phyloP scores from a whole-genome alignment of 2,329 filamentous ascomycete species.

The Dactylellina haptotyla region DNA sequence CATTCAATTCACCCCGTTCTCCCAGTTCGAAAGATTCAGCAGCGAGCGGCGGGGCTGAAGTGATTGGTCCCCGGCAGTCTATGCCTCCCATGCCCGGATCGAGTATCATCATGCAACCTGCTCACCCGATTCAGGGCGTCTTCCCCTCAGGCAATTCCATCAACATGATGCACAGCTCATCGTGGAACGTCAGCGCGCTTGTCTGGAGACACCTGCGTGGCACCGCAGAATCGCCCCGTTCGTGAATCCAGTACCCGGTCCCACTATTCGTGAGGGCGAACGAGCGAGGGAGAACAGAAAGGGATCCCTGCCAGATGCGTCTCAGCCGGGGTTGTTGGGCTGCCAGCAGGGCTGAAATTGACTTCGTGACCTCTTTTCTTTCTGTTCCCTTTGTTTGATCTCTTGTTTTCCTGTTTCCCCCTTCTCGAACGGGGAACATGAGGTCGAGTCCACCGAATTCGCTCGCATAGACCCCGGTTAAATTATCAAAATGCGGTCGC shows the following conservation, averaged over 20 bases:
- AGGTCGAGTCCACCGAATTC: neutral
- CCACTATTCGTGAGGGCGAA: too few species aligned
- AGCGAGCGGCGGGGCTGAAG: neutral
- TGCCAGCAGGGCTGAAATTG: constrained; percentile 30
- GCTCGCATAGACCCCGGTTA: constrained; percentile 7
- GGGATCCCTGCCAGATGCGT: constrained; percentile 1
- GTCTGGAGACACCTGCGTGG: too few species aligned
- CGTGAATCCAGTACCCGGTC: too few species aligned
- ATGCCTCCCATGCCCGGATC: neutral
- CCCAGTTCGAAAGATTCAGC: neutral
- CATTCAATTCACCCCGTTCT: too few species aligned
- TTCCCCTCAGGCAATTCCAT: too few species aligned
- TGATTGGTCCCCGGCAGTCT: neutral
- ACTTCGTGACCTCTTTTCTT: neutral
- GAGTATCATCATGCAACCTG: too few species aligned
- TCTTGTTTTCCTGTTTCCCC: too few species aligned
- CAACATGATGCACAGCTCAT: constrained; percentile 4
- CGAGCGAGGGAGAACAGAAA: too few species aligned
- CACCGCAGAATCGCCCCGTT: constrained; percentile 1
- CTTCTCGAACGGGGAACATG: neutral
- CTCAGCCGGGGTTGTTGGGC: constrained; percentile 18
- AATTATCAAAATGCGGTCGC: constrained; percentile 8
- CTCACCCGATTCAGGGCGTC: neutral
- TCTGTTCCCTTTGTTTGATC: neutral
- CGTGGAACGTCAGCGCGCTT: constrained; percentile 7